Base-by-base conservation (phyloP, 495 filamentous ascomycete species). In the Xylaria acuta region DNA sequence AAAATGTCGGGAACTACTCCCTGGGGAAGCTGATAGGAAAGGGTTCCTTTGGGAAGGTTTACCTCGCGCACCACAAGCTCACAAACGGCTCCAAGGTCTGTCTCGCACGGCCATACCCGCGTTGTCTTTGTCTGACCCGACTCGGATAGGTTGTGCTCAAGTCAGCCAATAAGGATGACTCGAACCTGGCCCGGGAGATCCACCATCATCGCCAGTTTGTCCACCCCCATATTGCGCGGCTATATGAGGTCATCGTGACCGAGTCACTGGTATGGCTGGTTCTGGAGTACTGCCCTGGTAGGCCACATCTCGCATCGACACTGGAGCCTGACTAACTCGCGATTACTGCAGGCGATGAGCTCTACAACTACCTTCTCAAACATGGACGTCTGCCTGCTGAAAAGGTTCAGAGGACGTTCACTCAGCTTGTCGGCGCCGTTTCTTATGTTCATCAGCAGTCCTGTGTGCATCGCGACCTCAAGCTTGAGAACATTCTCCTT, bases 191-290 rank as follows among this genome's bases (percentile, higher is more conserved):
- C 47, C 92, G 96, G 70, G 96, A 99, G 79, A 98, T 99, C 74
- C 96, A 99, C 79, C 96, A 99, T 78, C 96, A 99, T 80, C 92
- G 96, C 74, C 96, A 99, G 83, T 97, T 99, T 80, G 86, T 97
- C 71, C 96, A 99, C 80, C 96, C 96, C 36, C 96, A 99, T 84
- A 99, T 99, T 79, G 95, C 96, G 32, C 89, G 96, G 14, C 85
- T 99, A 16, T 98, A 99, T 84, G 96, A 99, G 82, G 95, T 99
- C 63, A 95, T 98, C 69, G 94, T 98, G 43, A 99, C 96, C 9
- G 96, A 99, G 81, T 90, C 84, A 14, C 80, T 98, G 78, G 96
- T 99, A 38, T 99, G 96, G 96, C 86, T 99, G 78, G 97, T 95
- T 41, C 81, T 99, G 72, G 96, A 99, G 84, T 99, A 97, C 77